A percentile compares a stretch with the other conserved stretches of the same genome.
Conservation (phyloP, 139 green algal species). For the Micromonas commoda region DNA sequence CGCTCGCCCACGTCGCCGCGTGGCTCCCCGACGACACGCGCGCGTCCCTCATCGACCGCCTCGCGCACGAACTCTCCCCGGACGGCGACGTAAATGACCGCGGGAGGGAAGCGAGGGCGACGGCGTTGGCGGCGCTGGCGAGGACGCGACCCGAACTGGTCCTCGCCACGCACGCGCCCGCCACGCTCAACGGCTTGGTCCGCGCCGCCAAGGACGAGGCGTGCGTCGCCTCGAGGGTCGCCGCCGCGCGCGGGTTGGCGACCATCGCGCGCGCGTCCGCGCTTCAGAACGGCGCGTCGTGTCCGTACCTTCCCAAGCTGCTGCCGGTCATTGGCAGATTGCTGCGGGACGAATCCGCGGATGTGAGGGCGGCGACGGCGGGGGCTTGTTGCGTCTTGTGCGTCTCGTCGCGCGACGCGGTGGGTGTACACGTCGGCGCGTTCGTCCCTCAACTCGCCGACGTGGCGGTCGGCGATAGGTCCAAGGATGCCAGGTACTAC, state of each 20-base stretch:
- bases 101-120: background rate
- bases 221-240: background rate
- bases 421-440: background rate
- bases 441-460: constrained; percentile 16
- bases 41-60: background rate
- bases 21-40: background rate
- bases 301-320: background rate
- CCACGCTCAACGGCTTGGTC: background rate
- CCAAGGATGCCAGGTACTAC: background rate
- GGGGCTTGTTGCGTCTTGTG: background rate
- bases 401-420: background rate
- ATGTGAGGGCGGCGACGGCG: background rate
- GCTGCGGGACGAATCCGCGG: background rate
- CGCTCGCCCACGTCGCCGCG: background rate
- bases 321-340: background rate
- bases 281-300: background rate
- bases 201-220: background rate
- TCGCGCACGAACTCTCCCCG: background rate
- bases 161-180: background rate
- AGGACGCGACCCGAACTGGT: background rate
- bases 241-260: background rate
- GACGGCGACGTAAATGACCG: background rate
- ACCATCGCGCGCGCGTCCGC: background rate
- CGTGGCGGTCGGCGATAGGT: background rate
- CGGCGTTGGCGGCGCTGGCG: background rate